Conservation (phyloP, 352 stramenopile genomes). For the Phytophthora brassicae region DNA sequence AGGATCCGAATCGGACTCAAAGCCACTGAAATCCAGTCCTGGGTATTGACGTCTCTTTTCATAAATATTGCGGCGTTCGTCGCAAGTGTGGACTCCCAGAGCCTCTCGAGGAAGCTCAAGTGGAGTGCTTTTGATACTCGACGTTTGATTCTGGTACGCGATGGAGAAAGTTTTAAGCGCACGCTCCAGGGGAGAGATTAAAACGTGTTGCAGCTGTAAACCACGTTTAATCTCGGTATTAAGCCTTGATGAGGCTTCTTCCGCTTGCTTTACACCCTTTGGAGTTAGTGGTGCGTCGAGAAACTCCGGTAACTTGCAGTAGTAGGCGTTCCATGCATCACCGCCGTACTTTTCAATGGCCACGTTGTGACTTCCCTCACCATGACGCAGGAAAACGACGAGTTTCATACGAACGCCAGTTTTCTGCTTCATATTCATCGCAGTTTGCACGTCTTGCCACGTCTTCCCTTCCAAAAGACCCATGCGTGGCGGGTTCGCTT, state of each 20-base stretch:
- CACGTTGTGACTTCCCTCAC: slow-evolving; percentile 33
- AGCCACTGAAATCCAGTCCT: slow-evolving; percentile 22
- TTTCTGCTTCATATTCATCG: slow-evolving; percentile 5
- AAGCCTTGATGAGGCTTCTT: slow-evolving; percentile 11
- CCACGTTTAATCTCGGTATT: slow-evolving; percentile 20
- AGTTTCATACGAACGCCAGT: slow-evolving; percentile 21
- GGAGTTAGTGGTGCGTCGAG: slow-evolving; percentile 26
- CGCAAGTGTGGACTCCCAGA: slow-evolving; percentile 25
- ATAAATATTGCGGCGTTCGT: slow-evolving; percentile 25
- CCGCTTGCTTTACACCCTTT: slow-evolving; percentile 23
- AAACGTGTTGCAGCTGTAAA: slow-evolving; percentile 20
- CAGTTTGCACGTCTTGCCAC: slow-evolving; percentile 28
- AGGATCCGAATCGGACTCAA: slow-evolving; percentile 23
- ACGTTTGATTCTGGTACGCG: slow-evolving; percentile 22
- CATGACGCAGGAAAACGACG: slow-evolving; percentile 31
- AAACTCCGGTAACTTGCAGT: slow-evolving; percentile 30
- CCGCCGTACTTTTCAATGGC: slow-evolving; percentile 32
- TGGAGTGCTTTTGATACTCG: slow-evolving; percentile 13
- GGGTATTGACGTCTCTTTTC: slow-evolving; percentile 26
- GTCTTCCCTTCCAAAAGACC: slow-evolving; percentile 29
- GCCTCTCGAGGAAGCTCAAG: slow-evolving; percentile 28
- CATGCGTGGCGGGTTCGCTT: slow-evolving; percentile 24
- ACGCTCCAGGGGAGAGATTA: slow-evolving; percentile 31
- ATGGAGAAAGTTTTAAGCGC: slow-evolving; percentile 26
- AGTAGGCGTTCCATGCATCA: slow-evolving; percentile 30